phyloP scores from a whole-genome alignment of 2,329 filamentous ascomycete genomes.

The Aspergillus luchuensis region DNA sequence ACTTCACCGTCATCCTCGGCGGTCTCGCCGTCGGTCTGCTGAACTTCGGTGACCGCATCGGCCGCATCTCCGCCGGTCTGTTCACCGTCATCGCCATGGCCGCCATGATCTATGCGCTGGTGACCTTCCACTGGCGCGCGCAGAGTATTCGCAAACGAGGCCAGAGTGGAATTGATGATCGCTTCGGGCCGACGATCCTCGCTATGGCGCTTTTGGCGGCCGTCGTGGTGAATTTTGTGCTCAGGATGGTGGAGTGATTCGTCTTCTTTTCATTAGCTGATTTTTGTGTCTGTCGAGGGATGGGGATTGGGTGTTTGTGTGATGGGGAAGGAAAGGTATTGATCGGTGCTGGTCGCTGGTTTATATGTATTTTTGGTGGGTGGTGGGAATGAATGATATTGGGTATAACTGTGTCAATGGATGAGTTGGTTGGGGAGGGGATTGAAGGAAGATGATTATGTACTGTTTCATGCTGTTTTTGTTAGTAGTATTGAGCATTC shows the following conservation, averaged over 20 bases:
- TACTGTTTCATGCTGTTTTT: background rate
- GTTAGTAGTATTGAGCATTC: background rate
- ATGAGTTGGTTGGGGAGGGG: background rate
- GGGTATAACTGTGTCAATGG: background rate
- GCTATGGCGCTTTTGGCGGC: conserved; percentile 83
- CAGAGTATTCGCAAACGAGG: conserved; percentile 88
- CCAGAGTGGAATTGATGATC: conserved; percentile 94
- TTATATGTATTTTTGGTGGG: background rate
- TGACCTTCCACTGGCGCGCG: conserved; percentile 96
- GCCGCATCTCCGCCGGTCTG: conserved; percentile 88
- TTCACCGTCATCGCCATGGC: conserved; percentile 95
- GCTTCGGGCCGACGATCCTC: conserved; percentile 88
- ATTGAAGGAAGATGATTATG: background rate
- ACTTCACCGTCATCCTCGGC: conserved; percentile 98
- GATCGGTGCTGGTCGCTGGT: conserved; percentile 8
- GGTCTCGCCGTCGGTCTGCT: conserved; percentile 95
- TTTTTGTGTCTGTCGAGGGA: background rate
- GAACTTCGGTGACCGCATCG: conserved; percentile 94
- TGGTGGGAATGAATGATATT: too few relatives aligned
- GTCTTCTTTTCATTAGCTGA: too few relatives aligned
- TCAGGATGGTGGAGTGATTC: conserved; percentile 55
- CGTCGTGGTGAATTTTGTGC: conserved; percentile 93
- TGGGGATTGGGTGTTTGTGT: background rate
- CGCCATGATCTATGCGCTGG: conserved; percentile 91
- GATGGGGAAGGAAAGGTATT: background rate